Conservation (phyloP, 345 rosid species). For the Litchi chinensis region DNA sequence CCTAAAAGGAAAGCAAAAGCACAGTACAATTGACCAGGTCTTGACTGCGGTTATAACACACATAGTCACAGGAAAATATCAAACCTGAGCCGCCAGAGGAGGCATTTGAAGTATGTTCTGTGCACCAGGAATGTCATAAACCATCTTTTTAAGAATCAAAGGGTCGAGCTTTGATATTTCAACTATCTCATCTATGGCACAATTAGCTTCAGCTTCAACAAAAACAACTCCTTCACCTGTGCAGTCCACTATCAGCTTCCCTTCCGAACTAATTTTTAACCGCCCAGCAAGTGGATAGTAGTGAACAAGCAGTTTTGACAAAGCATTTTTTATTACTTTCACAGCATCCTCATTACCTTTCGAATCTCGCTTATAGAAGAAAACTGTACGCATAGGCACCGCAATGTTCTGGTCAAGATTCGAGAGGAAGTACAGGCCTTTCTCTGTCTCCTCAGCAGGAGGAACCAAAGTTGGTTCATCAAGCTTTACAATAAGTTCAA, state of each 20-base stretch:
- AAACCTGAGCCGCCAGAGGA: conserved; percentile 73
- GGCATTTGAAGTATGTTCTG: conserved; percentile 82
- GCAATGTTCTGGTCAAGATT: conserved; percentile 95
- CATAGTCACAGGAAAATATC: neutral
- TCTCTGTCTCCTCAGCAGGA: conserved; percentile 66
- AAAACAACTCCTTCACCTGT: conserved; percentile 83
- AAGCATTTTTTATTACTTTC: conserved; percentile 59
- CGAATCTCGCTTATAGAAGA: conserved; percentile 68
- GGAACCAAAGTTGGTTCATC: conserved; percentile 58
- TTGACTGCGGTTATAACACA: no score
- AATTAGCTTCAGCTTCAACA: conserved; percentile 80
- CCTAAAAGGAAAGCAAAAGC: neutral
- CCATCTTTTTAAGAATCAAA: conserved; percentile 70
- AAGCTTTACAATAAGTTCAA: conserved; percentile 47
- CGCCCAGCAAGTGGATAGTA: conserved; percentile 80
- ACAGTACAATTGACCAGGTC: neutral
- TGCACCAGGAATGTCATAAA: conserved; percentile 70
- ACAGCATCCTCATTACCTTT: conserved; percentile 67
- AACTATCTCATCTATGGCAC: conserved; percentile 49
- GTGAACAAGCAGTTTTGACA: conserved; percentile 70
- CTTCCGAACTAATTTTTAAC: conserved; percentile 67
- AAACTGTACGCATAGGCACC: conserved; percentile 69
- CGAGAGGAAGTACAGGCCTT: conserved; percentile 67
- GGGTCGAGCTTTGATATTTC: conserved; percentile 70
- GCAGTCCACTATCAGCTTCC: conserved; percentile 77